These are phyloP conservation scores for Myriangium duriaei DNA, from an alignment of 2,329 filamentous ascomycete genomes.

Conservation along the genomic window DNA sequence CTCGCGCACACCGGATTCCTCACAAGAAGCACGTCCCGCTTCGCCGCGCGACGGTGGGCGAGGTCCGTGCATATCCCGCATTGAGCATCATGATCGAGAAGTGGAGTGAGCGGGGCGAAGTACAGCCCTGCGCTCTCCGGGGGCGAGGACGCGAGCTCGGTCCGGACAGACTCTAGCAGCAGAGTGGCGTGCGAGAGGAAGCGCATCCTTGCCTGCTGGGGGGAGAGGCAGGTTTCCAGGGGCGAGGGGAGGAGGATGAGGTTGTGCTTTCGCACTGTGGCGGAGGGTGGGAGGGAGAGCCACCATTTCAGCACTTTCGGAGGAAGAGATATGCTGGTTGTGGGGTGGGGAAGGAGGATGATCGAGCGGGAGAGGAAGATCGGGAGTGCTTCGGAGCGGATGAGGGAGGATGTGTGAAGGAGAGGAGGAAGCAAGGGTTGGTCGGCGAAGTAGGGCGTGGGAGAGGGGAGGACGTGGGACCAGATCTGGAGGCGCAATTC, in stretches of 20 bases:
- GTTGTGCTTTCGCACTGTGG: background rate
- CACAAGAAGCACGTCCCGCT: background rate
- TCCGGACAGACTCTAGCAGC: background rate
- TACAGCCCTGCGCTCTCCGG: background rate
- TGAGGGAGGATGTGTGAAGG: conserved; percentile 29
- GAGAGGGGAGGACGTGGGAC: conserved; percentile 23
- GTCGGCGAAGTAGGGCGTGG: conserved; percentile 15
- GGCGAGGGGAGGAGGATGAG: background rate
- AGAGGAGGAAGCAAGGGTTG: conserved; percentile 32
- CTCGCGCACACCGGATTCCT: background rate
- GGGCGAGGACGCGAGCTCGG: background rate
- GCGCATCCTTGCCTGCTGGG: background rate
- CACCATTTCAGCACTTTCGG: background rate
- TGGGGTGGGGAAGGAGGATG: conserved; percentile 30
- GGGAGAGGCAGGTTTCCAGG: background rate
- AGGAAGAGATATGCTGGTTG: background rate
- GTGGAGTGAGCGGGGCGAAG: background rate
- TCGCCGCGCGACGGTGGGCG: background rate
- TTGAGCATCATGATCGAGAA: background rate
- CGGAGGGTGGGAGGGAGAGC: background rate
- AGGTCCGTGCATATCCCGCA: background rate
- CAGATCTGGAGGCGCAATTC: conserved; percentile 52
- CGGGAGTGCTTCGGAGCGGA: conserved; percentile 29
- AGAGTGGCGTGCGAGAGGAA: background rate
- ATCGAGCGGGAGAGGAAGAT: conserved; percentile 41